phyloP scores from a whole-genome alignment of 2,329 filamentous ascomycete genomes.

The Venturia carpophila region DNA sequence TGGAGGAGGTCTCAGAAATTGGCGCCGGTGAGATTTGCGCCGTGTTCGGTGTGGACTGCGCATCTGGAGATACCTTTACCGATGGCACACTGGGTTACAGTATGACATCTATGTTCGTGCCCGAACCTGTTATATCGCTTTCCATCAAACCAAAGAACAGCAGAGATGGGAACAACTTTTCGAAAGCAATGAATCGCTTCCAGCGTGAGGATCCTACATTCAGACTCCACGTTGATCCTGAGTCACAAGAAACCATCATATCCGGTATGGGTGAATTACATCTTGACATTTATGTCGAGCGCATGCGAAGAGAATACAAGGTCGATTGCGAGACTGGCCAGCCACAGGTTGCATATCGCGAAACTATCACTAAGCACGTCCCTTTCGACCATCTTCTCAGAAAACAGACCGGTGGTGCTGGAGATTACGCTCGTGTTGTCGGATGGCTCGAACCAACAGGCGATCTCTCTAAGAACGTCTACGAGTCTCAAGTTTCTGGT shows the following conservation, averaged over 20 bases:
- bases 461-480: conserved; percentile 64
- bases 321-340: conserved; percentile 94
- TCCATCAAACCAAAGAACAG: conserved; percentile 94
- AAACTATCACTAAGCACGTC: conserved; percentile 74
- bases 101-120: conserved; percentile 98
- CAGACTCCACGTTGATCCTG: conserved; percentile 82
- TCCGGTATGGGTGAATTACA: conserved; percentile 98
- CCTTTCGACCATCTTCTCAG: conserved; percentile 90
- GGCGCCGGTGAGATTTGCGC: conserved; percentile 97
- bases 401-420: conserved; percentile 91
- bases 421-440: conserved; percentile 87
- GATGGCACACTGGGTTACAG: conserved; percentile 86
- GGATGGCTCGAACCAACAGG: conserved; percentile 86
- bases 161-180: conserved; percentile 89
- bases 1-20: conserved; percentile 92
- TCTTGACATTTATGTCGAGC: conserved; percentile 94
- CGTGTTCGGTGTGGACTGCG: conserved; percentile 95
- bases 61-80: conserved; percentile 96
- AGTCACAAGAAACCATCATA: conserved; percentile 95
- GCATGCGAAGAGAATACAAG: conserved; percentile 92
- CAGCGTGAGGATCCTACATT: conserved; percentile 98
- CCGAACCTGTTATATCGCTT: conserved; percentile 94
- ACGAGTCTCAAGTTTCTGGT: conserved; percentile 80
- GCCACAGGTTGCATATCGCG: conserved; percentile 92
- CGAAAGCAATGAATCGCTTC: conserved; percentile 97